Base-by-base conservation (phyloP, 2,329 filamentous ascomycete genomes). In the Hypoxylon sp. region DNA sequence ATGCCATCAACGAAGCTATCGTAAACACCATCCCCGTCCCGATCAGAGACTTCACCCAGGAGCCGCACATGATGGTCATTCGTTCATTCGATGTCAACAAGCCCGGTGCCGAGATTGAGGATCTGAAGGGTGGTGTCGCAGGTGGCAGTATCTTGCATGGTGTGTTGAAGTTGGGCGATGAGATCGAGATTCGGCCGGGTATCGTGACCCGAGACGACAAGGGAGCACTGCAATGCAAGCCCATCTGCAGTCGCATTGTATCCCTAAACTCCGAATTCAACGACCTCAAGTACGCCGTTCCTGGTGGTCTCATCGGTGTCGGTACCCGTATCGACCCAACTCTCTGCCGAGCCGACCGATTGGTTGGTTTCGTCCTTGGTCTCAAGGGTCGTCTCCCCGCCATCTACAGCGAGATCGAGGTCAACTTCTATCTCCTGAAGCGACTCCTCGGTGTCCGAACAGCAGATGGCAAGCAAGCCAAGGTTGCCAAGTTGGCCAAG, bases 51-150 rank as follows among this genome's bases (percentile, higher is more conserved):
- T 97, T 99, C 78, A 86, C 86, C 63, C 84, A 89, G 66, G 90
- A 93, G 62, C 94, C 94, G 31, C 92, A 96, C 77, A 97, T 99
- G 91, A 99, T 99, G 68, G 88, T 99, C 70, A 99, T 99, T 73
- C 91, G 94, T 74, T 97, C 93, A 2, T 99, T 99, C 73, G 94
- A 99, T 70, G 95, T 99, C 69, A 99, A 99, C 86, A 99, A 99
- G 83, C 94, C 94, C 30, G 94, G 94, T 83, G 92, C 94, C 30
- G 94, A 97, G 76, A 97, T 99, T 61, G 93, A 97, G 55, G 94
- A 99, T 66, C 82, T 99, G 58, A 97, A 97, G 83, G 94, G 94
- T 70, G 94, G 94, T 84, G 94, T 99, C 72, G 94, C 94, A 64
- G 94, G 94, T 86, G 94, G 94, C 63, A 91, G 86, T 75, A 97